Evolutionary conservation across 495 filamentous ascomycete genomes (phyloP).

Genomic region (Pyronema omphalodes): DNA sequence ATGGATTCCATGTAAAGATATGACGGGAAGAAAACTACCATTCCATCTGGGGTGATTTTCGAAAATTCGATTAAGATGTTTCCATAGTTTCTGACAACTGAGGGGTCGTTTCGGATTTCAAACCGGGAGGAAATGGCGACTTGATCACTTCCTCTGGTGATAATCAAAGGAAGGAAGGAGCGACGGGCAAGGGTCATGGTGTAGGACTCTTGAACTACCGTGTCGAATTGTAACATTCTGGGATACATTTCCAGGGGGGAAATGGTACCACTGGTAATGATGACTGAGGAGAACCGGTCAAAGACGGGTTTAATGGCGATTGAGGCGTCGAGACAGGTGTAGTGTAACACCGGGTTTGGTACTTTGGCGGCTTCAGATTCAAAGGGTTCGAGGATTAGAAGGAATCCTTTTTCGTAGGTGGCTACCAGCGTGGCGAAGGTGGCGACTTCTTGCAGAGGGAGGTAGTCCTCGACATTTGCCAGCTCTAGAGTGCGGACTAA

Average conservation of each 20-base stretch:
- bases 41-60: conserved; percentile 84
- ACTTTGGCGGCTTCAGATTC: conserved; percentile 92
- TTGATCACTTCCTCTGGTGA: conserved; percentile 88
- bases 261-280: conserved; percentile 95
- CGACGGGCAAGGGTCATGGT: conserved; percentile 88
- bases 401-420: conserved; percentile 94
- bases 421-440: conserved; percentile 96
- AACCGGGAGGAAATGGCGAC: conserved; percentile 78
- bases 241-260: conserved; percentile 98
- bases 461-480: conserved; percentile 94
- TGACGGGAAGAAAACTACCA: conserved; percentile 97
- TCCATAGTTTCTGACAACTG: conserved; percentile 89
- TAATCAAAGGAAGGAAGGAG: conserved; percentile 94
- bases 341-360: conserved; percentile 87
- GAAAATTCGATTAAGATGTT: conserved; percentile 82
- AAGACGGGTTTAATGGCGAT: conserved; percentile 98
- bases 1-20: conserved; percentile 99
- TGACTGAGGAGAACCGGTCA: conserved; percentile 90
- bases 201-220: conserved; percentile 91
- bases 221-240: conserved; percentile 85
- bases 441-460: conserved; percentile 90
- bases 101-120: conserved; percentile 83
- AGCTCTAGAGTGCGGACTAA: conserved; percentile 91
- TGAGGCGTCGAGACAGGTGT: conserved; percentile 90
- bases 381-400: conserved; percentile 87